Percentiles rank a stretch among this genome's conserved stretches.
Evolutionary conservation across 176 grass and related monocot species (phyloP).

Genomic region (Oryza rufipogon): DNA sequence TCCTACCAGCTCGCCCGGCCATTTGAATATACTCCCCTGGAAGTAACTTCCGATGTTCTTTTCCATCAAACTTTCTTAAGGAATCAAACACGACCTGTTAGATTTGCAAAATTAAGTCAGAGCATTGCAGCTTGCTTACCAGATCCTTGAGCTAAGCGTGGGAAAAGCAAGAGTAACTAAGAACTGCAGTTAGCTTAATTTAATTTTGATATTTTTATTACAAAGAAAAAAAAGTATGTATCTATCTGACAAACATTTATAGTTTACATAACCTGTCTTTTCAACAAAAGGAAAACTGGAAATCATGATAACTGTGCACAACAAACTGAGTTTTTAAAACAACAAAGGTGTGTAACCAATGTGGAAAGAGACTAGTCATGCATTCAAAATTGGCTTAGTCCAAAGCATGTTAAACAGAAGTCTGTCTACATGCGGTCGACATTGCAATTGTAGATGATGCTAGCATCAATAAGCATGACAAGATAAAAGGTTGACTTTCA

Average conservation of each 20-base stretch:
- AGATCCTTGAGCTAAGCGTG: slow-evolving; percentile 22
- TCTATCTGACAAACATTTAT: slow-evolving; percentile 11
- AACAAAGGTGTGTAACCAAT: background rate
- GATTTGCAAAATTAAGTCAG: slow-evolving; percentile 40
- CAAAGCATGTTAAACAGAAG: background rate
- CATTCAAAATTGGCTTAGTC: slow-evolving; percentile 19
- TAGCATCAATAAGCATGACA: slow-evolving; percentile 21
- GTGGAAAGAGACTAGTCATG: slow-evolving; percentile 6
- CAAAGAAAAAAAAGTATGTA: slow-evolving; percentile 11
- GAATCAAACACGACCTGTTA: slow-evolving; percentile 94
- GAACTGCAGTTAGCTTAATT: slow-evolving; percentile 24
- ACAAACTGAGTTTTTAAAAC: slow-evolving; percentile 23
- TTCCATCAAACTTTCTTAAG: slow-evolving; percentile 95
- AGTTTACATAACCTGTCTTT: background rate
- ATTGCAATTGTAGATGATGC: slow-evolving; percentile 16
- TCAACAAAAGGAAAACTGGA: slow-evolving; percentile 18
- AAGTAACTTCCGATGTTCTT: slow-evolving; percentile 87
- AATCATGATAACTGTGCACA: slow-evolving; percentile 27
- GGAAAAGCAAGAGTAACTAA: slow-evolving; percentile 22
- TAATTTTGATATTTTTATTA: background rate
- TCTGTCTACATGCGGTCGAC: slow-evolving; percentile 5
- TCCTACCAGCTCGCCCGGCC: slow-evolving; percentile 96
- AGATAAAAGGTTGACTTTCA: background rate
- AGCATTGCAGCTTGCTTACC: slow-evolving; percentile 28
- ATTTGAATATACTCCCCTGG: slow-evolving; percentile 99